Conservation (phyloP, 345 rosid genomes). For the Xanthoceras sorbifolium region DNA sequence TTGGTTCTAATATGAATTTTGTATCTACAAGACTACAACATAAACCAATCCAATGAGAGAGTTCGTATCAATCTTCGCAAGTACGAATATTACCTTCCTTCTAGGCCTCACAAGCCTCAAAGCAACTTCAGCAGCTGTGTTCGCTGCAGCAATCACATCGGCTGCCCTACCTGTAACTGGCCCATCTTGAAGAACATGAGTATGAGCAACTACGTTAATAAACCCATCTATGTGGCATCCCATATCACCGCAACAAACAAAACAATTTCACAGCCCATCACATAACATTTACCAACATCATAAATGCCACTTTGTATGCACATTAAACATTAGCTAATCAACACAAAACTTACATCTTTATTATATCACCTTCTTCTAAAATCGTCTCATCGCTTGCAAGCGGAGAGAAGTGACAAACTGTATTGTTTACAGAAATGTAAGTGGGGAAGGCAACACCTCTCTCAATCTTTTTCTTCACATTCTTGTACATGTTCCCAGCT, state of each 20-base stretch:
- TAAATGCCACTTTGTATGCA: not conserved
- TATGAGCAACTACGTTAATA: conserved; percentile 86
- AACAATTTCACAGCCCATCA: conserved; percentile 52
- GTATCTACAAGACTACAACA: conserved; percentile 40
- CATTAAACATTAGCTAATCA: not conserved
- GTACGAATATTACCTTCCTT: conserved; percentile 64
- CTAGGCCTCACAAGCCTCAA: conserved; percentile 96
- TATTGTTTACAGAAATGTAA: conserved; percentile 83
- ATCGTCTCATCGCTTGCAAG: conserved; percentile 73
- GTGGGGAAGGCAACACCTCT: conserved; percentile 94
- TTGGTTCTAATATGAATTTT: not conserved
- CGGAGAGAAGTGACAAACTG: conserved; percentile 83
- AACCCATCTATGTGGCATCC: conserved; percentile 97
- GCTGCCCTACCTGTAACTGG: conserved; percentile 72
- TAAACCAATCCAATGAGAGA: not conserved
- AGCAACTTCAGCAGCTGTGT: conserved; percentile 97
- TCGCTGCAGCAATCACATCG: conserved; percentile 88
- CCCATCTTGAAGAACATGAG: conserved; percentile 77
- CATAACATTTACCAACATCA: not conserved
- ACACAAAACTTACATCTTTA: conserved; percentile 66
- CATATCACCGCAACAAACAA: conserved; percentile 60
- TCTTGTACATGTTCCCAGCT: conserved; percentile 87
- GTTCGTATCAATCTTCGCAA: conserved; percentile 5
- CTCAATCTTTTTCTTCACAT: conserved; percentile 86
- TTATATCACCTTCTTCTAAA: conserved; percentile 78